Conservation (phyloP, 495 filamentous ascomycete genomes). For the Penicillium dipodomyicola region DNA sequence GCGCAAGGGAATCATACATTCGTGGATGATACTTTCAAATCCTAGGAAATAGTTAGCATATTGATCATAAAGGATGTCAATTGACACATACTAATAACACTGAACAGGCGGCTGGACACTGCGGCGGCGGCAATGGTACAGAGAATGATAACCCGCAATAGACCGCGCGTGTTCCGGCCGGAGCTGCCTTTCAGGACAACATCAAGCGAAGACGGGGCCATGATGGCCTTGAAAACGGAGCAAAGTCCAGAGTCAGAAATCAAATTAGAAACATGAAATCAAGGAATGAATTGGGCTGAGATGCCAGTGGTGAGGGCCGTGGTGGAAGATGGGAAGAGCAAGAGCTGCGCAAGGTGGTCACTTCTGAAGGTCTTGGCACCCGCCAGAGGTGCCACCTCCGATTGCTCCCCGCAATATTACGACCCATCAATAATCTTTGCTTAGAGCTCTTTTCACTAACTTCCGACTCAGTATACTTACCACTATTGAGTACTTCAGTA, state of each 20-base stretch:
- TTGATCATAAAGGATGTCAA: not conserved
- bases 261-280: constrained; percentile 32
- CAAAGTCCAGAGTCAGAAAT: constrained; percentile 32
- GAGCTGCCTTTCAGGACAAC: constrained; percentile 64
- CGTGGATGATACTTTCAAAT: constrained; percentile 99
- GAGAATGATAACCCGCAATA: constrained; percentile 90
- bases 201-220: constrained; percentile 54
- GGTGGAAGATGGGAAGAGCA: constrained; percentile 31
- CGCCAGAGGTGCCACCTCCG: constrained; percentile 34
- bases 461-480: not conserved
- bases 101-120: constrained; percentile 92
- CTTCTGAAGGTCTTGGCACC: constrained; percentile 37
- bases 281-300: constrained; percentile 40
- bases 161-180: constrained; percentile 72
- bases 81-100: constrained; percentile 80
- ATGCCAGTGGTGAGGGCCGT: constrained; percentile 27
- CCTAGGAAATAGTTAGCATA: constrained; percentile 48
- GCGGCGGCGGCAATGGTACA: constrained; percentile 88
- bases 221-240: constrained; percentile 45
- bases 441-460: not conserved
- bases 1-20: constrained; percentile 67
- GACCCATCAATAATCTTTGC: constrained; percentile 11
- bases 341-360: constrained; percentile 52
- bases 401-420: constrained; percentile 35
- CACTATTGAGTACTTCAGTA: not conserved